These are phyloP conservation scores for Scutellaria galericulata DNA, from an alignment of 257 asterid species.

Conservation along the genomic window DNA sequence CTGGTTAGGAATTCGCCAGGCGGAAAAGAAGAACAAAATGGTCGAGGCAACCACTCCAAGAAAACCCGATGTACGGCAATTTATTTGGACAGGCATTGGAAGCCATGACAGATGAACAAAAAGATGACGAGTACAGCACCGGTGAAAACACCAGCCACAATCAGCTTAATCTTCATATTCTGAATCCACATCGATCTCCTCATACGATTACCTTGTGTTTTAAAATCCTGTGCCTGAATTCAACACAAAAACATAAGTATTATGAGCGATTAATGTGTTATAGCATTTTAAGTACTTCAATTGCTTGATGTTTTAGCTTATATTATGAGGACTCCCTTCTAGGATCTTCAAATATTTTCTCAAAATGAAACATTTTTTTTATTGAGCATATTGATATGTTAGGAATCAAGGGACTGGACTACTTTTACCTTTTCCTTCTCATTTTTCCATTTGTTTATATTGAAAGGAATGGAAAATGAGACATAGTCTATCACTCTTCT, in stretches of 20 bases:
- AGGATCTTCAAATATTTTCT: no score
- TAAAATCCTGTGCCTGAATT: slow-evolving; percentile 68
- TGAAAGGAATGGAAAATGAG: no score
- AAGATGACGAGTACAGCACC: slow-evolving; percentile 46
- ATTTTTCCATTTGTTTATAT: no score
- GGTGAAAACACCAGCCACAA: slow-evolving; percentile 48
- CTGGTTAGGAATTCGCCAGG: not conserved
- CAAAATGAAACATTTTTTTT: no score
- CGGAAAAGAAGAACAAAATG: not conserved
- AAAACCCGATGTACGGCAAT: slow-evolving; percentile 7
- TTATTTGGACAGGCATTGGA: slow-evolving; percentile 42
- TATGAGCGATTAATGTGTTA: not conserved
- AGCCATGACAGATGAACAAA: slow-evolving; percentile 60
- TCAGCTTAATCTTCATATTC: slow-evolving; percentile 67
- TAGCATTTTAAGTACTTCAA: no score
- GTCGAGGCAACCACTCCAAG: not conserved
- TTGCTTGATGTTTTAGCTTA: no score
- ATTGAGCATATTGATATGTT: no score
- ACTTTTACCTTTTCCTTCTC: no score
- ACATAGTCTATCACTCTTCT: no score
- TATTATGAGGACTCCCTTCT: no score
- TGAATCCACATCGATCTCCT: slow-evolving; percentile 64
- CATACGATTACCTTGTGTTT: slow-evolving; percentile 56
- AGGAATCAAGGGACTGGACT: no score
- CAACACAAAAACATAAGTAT: slow-evolving; percentile 5